Percentiles rank a stretch among this genome's conserved stretches.
Conservation (phyloP, 2,329 filamentous ascomycete species). For the Ascochyta clinopodiicola region DNA sequence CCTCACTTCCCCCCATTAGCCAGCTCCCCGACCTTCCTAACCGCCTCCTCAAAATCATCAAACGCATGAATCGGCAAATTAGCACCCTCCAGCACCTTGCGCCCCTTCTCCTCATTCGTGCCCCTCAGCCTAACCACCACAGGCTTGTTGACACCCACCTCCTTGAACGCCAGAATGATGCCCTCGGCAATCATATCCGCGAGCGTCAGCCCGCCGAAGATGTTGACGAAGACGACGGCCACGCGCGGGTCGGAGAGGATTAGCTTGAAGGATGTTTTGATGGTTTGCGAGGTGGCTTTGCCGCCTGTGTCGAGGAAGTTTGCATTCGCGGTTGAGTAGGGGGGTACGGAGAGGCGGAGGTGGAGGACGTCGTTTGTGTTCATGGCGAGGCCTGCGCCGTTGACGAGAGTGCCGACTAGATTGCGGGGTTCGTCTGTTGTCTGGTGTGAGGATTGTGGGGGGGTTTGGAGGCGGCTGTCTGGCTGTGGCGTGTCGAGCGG, state of each 20-base stretch:
- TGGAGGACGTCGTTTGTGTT: constrained; percentile 84
- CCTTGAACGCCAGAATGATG: constrained; percentile 73
- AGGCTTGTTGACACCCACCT: constrained; percentile 67
- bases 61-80: constrained; percentile 72
- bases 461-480: constrained; percentile 10
- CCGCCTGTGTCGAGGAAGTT: constrained; percentile 93
- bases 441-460: constrained; percentile 8
- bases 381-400: constrained; percentile 89
- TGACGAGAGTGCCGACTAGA: constrained; percentile 82
- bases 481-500: constrained; percentile 52
- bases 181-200: constrained; percentile 84
- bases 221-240: constrained; percentile 74
- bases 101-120: constrained; percentile 74
- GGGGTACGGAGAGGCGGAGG: constrained; percentile 62
- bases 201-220: constrained; percentile 73
- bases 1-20: constrained; percentile 20
- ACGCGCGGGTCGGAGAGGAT: constrained; percentile 75
- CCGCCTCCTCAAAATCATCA: constrained; percentile 76
- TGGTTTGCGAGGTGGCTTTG: constrained; percentile 82
- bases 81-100: constrained; percentile 72
- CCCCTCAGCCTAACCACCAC: constrained; percentile 80
- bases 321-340: constrained; percentile 64
- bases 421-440: constrained; percentile 48
- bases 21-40: constrained; percentile 43
- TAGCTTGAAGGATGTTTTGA: constrained; percentile 76